Evolutionary conservation across 2,329 filamentous ascomycete genomes (phyloP).

Genomic region (Aspergillus cejpii): DNA sequence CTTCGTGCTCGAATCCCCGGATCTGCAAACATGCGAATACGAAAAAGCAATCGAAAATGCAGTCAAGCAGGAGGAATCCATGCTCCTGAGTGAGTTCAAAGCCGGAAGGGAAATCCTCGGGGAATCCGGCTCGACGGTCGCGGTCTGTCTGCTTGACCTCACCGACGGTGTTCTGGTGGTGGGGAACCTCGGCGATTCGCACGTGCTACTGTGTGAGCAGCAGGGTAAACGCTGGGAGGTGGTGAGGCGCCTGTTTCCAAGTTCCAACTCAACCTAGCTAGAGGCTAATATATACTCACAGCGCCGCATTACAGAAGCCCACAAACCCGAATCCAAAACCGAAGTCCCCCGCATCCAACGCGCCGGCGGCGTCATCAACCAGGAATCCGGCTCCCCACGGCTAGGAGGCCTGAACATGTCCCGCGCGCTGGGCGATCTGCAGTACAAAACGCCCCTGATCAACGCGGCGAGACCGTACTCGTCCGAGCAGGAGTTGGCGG

Average conservation of each 20-base stretch:
- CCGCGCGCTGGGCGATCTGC: conserved; percentile 9
- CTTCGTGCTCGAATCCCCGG: neutral
- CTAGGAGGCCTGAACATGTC: conserved; percentile 11
- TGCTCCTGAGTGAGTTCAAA: neutral
- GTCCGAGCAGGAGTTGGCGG: neutral
- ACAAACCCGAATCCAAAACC: conserved; percentile 1
- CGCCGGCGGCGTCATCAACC: conserved; percentile 4
- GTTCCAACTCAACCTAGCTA: no score
- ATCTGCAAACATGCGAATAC: neutral
- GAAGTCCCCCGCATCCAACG: conserved; percentile 8
- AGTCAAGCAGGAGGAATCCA: neutral
- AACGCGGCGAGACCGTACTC: neutral
- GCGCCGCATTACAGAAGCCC: conserved; percentile 3
- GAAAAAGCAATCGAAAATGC: neutral
- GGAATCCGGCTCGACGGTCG: neutral
- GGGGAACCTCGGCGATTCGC: neutral
- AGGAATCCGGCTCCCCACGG: conserved; percentile 2
- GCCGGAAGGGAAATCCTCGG: neutral
- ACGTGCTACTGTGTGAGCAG: conserved; percentile 3
- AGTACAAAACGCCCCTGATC: conserved; percentile 8
- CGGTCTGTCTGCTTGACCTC: neutral
- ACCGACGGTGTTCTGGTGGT: neutral
- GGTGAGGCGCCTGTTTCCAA: no score
- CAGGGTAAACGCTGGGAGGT: neutral
- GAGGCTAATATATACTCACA: neutral